Base-by-base conservation (phyloP, 306 rosid genomes). In the Canavalia gladiata region DNA sequence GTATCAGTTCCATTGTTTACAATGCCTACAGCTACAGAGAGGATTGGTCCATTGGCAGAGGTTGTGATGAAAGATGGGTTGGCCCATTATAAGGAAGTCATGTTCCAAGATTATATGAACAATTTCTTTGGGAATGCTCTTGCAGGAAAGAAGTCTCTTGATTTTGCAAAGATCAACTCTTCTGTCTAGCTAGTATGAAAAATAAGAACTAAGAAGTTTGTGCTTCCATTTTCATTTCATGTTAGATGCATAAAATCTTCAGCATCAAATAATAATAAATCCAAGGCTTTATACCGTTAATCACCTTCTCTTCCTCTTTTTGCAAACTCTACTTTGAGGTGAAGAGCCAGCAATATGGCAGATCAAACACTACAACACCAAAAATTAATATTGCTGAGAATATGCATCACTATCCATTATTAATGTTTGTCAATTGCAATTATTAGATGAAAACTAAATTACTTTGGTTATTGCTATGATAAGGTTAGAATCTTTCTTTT, bases 131-230 rank as follows among this genome's bases (percentile, higher is more conserved):
- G 86, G 4, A 83, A 77, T 68, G 84, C 83, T 45, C 93, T 87
- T 82, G 86, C 79, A 0, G 94, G 94, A 55, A 89, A 92, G 73
- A 89, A 87, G 55, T 86, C 94, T 13, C 90, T 92, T 74, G 85
- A 90, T 43, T 90, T 89, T 73, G 92, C 90, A 45, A 69, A 28
- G 13, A 25, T 78, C 39, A 42, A 28, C 35, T 7, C 42, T 25
- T 18, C 25, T 18, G 35, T 45, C 3, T 63, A 52, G 43, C 9
- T 37, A 25, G 6, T 7, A 60, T 66, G 25, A 54, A 74, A 1
- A 29, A 50, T 42, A 65, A 65, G 4, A 11, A n/a, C 5, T 25
- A 4, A 41, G 18, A 43, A 12, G 5, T 13, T 8, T 63, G 58
- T 52, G 8, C 65, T 12, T 41, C 41, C 33, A 18, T 60, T 47